These are phyloP conservation scores for Nepenthes mirabilis DNA, from an alignment of 148 eudicot genomes.

Conservation along the genomic window DNA sequence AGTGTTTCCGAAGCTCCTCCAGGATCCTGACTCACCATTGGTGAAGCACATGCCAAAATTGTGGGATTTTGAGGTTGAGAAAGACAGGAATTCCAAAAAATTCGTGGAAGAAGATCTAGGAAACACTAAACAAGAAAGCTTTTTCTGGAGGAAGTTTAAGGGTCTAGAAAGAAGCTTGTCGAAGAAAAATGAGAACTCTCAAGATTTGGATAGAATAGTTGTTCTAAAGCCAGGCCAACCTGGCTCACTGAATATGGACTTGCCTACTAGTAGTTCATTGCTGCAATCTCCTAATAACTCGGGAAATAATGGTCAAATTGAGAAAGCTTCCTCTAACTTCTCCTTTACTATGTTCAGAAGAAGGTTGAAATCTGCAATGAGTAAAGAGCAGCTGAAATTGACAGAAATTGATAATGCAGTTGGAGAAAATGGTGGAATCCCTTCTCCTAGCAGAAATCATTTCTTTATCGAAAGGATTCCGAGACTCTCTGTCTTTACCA, in stretches of 20 bases:
- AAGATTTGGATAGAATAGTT: conserved; percentile 53
- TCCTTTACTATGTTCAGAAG: conserved; percentile 66
- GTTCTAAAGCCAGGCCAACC: conserved; percentile 68
- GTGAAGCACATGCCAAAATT: conserved; percentile 22
- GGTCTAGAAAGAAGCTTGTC: conserved; percentile 43
- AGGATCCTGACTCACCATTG: conserved; percentile 38
- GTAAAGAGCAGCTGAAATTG: conserved; percentile 38
- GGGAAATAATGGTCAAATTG: conserved; percentile 24
- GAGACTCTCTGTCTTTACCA: conserved; percentile 15
- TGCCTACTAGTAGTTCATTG: background rate
- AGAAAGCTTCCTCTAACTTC: conserved; percentile 36
- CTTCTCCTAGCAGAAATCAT: conserved; percentile 81
- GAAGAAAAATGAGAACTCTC: conserved; percentile 26
- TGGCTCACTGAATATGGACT: conserved; percentile 14
- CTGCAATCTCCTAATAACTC: background rate
- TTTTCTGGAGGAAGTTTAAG: conserved; percentile 63
- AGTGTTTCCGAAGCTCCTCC: conserved; percentile 32
- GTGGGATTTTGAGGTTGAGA: conserved; percentile 25
- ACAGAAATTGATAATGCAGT: conserved; percentile 31
- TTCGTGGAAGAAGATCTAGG: conserved; percentile 14
- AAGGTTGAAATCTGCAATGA: conserved; percentile 57
- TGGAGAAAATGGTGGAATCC: conserved; percentile 37
- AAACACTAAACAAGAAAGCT: conserved; percentile 31
- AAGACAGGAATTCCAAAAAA: conserved; percentile 23
- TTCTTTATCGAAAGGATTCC: conserved; percentile 66